Base-by-base conservation (phyloP, 2,329 filamentous ascomycete genomes). In the Calonectria hongkongensis region DNA sequence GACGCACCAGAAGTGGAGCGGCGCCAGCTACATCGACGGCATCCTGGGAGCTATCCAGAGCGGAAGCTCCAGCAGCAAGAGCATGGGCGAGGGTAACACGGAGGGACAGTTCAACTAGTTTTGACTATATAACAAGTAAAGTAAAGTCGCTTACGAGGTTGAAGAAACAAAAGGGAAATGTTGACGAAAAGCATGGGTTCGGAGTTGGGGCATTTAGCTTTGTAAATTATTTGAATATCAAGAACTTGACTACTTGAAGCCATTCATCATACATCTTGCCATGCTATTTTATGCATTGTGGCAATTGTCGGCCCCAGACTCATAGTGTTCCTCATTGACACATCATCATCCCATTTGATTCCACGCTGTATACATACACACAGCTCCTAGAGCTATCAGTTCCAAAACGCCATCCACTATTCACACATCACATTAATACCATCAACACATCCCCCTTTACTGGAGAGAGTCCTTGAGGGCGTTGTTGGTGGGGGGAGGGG, bases 1-100 rank as follows among this genome's bases (percentile, higher is more conserved):
- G 75, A 98, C 95, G 47, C 96, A 98, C 83, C 96, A 98, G 88
- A 97, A 97, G 83, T 95, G 94, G 94, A 91, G 89, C 75, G 90
- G 90, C 27, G 90, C 90, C 0, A 86, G 82, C 73, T 92, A 98
- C 82, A 94, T 98, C 77, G 96, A 98, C 83, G 95, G 96, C 3
- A 96, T 98, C 58, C 83, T 98, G 39, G 95, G 95, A 0, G 92
- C 94, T 5, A 97, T 98, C 65, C 95, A 98, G 85, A 98, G 95
- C 79, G 96, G 96, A 27, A 98, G 94, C 85, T 95, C 93, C 70
- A 93, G 94, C 68, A 97, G 91, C 83, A 96, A 92, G 90, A 97
- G 95, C 83, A 98, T 98, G 96, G 96, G 96, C 0, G 94, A 96
- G 58, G 96, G 96, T 0, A 98, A 97, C 82, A 98, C 96, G 0